Base-by-base conservation (phyloP, 2,329 filamentous ascomycete genomes). In the Seiridium cupressi region DNA sequence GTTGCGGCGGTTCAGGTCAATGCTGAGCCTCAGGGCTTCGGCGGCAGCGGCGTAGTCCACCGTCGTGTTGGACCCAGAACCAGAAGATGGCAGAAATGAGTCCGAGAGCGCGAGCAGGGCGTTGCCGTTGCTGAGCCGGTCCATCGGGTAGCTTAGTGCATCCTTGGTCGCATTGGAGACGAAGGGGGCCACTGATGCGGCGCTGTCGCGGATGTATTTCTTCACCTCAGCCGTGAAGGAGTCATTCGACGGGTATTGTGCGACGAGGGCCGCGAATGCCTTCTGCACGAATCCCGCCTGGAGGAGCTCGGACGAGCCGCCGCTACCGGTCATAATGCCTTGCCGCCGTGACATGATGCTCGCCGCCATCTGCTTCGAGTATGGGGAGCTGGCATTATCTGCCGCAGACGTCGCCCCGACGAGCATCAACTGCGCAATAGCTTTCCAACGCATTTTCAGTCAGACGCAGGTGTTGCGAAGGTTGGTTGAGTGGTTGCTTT, bases 251-350 rank as follows among this genome's bases (percentile, higher is more conserved):
- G 67, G 66, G 60, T 73, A 70, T 55, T 66, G 66, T 10, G 38
- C 58, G 34, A 62, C 56, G 32, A 72, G 63, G 5, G 69, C 72
- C 4, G 65, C 61, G 48, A 74, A 63, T 11, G 70, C 69, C 46
- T 70, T 72, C 57, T 74, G 72, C 35, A 67, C 68, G 62, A 74
- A 63, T n/a, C 72, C 72, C 38, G 70, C 68, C 53, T 73, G 70
- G 26, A 73, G 62, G 44, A 67, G 66, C 57, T 70, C 70, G 8
- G 70, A 73, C 5, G 63, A 54, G 11, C 69, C 70, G 32, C 68
- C 70, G 1, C 44, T 44, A 31, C 69, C 70, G 1, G 69, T 72
- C 66, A 72, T 68, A 63, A 73, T 66, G 46, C 71, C 71, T 58
- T 73, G 68, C n/a, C 58, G 57, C n/a, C 71, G 70, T 11, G 68